Base-by-base conservation (phyloP, 2,329 filamentous ascomycete genomes). In the Cercospora zeina region DNA sequence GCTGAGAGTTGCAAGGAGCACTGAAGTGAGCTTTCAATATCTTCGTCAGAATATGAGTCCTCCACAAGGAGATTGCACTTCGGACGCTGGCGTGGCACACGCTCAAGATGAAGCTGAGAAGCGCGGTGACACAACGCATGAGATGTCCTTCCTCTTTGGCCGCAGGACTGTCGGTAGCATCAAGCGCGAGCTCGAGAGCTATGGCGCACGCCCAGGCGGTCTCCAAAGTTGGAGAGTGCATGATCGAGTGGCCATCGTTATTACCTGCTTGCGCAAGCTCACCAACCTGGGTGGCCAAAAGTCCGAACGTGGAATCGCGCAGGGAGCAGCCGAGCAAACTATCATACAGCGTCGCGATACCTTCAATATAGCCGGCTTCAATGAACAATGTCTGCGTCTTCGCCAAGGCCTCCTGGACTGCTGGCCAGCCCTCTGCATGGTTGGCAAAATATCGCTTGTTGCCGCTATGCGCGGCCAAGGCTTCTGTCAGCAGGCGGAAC, bases 401-500 rank as follows among this genome's bases (percentile, higher is more conserved):
- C 65, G 84, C 85, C 77, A 93, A 83, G 5, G 85, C 85, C 72
- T 90, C 85, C 71, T 95, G 88, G 59, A 97, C 75, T 7, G 87
- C 85, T 66, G 87, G 82, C 88, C 91, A 96, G 3, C 93, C 87
- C 62, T 90, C 85, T 31, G 96, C 86, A 67, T 86, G 83, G 68
- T 87, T 87, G 62, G 86, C 85, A 74, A 97, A 97, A 78, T 93
- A 97, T 69, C 90, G 86, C 71, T 88, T 85, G 77, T 97, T 99
- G 19, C 93, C 93, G 51, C 88, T 83, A 75, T 97, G 92, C 50
- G 87, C 86, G 58, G 86, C 85, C 67, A 99, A 83, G 13, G 87
- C 87, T 53, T 89, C 88, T 1, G 89, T 88, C 30, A 97, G 78
- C 13, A 95, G 85, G 33, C 27, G 49, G 34, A 73, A 58, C 16